phyloP scores from a whole-genome alignment of 2,329 filamentous ascomycete species.

The Scytalidium lignicola region DNA sequence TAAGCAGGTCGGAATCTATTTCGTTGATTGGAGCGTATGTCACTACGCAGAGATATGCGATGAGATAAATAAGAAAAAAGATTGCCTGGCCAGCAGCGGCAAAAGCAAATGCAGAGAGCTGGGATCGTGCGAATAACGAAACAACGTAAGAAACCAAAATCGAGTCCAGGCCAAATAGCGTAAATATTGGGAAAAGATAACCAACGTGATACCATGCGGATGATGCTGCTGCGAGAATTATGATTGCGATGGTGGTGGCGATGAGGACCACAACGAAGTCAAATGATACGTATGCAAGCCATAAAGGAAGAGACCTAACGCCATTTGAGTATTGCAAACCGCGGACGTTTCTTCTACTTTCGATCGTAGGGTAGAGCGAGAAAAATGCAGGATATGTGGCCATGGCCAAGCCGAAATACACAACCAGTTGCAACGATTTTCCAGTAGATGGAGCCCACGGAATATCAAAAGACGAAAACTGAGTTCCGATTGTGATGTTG shows the following conservation, averaged over 20 bases:
- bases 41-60: constrained; percentile 65
- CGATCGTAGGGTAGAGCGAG: constrained; percentile 80
- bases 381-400: constrained; percentile 81
- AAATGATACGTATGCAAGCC: constrained; percentile 77
- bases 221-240: constrained; percentile 60
- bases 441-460: constrained; percentile 66
- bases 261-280: constrained; percentile 71
- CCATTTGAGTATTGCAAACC: constrained; percentile 90
- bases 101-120: constrained; percentile 80
- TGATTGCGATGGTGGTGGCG: constrained; percentile 59
- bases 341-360: constrained; percentile 72
- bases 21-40: constrained; percentile 68
- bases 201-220: constrained; percentile 73
- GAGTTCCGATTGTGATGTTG: constrained; percentile 63
- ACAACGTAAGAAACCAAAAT: constrained; percentile 74
- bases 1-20: constrained; percentile 61
- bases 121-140: constrained; percentile 72
- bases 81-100: constrained; percentile 71
- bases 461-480: constrained; percentile 70
- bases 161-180: constrained; percentile 75
- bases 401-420: constrained; percentile 78
- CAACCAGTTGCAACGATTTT: constrained; percentile 69
- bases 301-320: constrained; percentile 74
- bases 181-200: constrained; percentile 77
- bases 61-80: constrained; percentile 65